These are phyloP conservation scores for Schoenoplectus tabernaemontani DNA, from an alignment of 202 grass and related monocot genomes.

Conservation along the genomic window DNA sequence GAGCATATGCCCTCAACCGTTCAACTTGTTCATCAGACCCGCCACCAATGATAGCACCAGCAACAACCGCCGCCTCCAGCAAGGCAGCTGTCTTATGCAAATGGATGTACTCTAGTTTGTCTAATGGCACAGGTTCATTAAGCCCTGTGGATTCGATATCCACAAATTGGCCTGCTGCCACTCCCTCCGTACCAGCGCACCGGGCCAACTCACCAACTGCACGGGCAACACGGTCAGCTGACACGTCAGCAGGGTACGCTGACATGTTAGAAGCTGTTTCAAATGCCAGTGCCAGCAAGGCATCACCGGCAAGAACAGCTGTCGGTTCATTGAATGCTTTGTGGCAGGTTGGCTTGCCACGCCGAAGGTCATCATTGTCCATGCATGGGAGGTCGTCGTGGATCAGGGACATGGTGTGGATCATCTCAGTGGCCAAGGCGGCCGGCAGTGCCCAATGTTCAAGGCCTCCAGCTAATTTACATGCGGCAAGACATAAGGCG, in stretches of 20 bases:
- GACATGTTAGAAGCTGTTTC: constrained; percentile 35
- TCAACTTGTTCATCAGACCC: constrained; percentile 60
- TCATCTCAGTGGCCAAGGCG: constrained; percentile 69
- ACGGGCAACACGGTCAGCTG: constrained; percentile 51
- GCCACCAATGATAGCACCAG: constrained; percentile 69
- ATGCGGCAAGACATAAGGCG: constrained; percentile 62
- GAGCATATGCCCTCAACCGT: constrained; percentile 46
- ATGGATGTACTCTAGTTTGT: constrained; percentile 81
- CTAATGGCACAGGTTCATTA: constrained; percentile 36
- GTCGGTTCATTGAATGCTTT: constrained; percentile 63
- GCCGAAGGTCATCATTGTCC: constrained; percentile 84
- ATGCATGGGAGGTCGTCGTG: constrained; percentile 95
- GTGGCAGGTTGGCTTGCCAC: constrained; percentile 77
- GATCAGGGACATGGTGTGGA: constrained; percentile 95
- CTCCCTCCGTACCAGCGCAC: constrained; percentile 55
- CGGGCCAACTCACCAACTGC: constrained; percentile 59
- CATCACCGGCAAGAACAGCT: constrained; percentile 70
- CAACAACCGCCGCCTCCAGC: constrained; percentile 73
- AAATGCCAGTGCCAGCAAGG: constrained; percentile 72
- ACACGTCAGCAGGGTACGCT: constrained; percentile 49
- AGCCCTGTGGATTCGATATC: constrained; percentile 79
- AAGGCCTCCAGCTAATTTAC: constrained; percentile 42
- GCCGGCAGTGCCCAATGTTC: constrained; percentile 54
- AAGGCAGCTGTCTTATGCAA: constrained; percentile 90
- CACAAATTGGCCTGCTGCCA: constrained; percentile 74